These are phyloP conservation scores for Asterophora parasitica DNA, from an alignment of 768 basidiomycete species.

Conservation along the genomic window DNA sequence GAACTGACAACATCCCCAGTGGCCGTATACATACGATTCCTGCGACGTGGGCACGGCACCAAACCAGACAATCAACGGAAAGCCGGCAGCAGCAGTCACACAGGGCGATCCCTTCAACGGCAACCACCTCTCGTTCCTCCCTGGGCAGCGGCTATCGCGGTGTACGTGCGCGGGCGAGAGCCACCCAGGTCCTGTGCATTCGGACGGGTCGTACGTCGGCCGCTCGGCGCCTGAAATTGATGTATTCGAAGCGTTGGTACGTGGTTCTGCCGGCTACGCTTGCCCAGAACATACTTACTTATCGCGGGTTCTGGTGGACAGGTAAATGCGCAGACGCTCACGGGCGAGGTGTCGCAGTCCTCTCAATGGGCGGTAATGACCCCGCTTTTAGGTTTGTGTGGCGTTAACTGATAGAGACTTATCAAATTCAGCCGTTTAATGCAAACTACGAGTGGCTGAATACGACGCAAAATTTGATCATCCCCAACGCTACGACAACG, in stretches of 20 bases:
- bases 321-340: constrained; percentile 43
- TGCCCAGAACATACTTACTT: not conserved
- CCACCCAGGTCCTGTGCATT: constrained; percentile 77
- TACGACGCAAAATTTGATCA: constrained; percentile 51
- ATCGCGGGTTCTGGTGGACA: constrained; percentile 15
- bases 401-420: not conserved
- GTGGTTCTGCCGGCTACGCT: not conserved
- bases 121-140: constrained; percentile 62
- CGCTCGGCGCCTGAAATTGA: constrained; percentile 89
- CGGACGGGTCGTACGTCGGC: constrained; percentile 75
- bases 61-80: constrained; percentile 74
- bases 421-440: constrained; percentile 59
- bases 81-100: constrained; percentile 56
- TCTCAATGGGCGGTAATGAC: constrained; percentile 74
- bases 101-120: constrained; percentile 49
- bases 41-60: constrained; percentile 83
- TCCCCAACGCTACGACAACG: constrained; percentile 51
- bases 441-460: constrained; percentile 67
- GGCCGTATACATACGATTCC: constrained; percentile 78
- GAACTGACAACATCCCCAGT: constrained; percentile 33
- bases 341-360: constrained; percentile 73
- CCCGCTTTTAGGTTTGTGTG: constrained; percentile 1
- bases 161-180: constrained; percentile 82
- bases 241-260: constrained; percentile 76
- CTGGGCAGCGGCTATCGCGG: constrained; percentile 77